Evolutionary conservation across 345 rosid species (phyloP), one percentile per base, ranked within the genome.

Genomic region (Eucalyptus tenuipes): DNA sequence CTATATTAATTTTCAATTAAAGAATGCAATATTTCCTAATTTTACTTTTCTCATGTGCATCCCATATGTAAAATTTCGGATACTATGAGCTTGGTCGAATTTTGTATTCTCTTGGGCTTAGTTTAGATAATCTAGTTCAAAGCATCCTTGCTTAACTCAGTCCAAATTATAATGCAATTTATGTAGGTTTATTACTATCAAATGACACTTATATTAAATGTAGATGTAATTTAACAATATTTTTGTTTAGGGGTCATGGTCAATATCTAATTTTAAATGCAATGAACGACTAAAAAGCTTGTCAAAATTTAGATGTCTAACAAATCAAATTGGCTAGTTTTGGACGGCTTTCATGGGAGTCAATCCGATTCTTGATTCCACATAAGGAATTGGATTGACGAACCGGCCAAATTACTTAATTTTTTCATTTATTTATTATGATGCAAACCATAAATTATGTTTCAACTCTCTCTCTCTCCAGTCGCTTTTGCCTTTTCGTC

Each of bases 311-410:
- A 64, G 17, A 13, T 64, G 18, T 64, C 37, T 52, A n/a, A n/a
- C 10, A 14, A 0, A n/a, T 27, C 3, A 0, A n/a, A n/a, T 4
- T 2, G 0, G 71, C 17, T 13, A 13, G 0, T 64, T 14, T 64
- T n/a, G 75, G 37, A 31, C 2, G 4, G 37, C 3, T n/a, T n/a
- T n/a, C 1, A 1, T 14, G 20, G 10, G 18, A 64, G 31, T 10
- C 37, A 14, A 16, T 14, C 18, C 2, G 5, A 3, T 61, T 64
- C 37, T n/a, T 14, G n/a, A 8, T 64, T 64, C 17, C 37, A 61
- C 75, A 7, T 64, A 4, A 64, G 20, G 20, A n/a, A 14, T 10
- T 3, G 5, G 18, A 14, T 13, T 64, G 37, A 64, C 3, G 17
- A 61, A 29, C 3, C 0, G 8, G 8, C 17, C 17, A 27, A 13